These are phyloP conservation scores for Oryza nivara DNA, from an alignment of 176 grass and related monocot genomes.

Conservation along the genomic window DNA sequence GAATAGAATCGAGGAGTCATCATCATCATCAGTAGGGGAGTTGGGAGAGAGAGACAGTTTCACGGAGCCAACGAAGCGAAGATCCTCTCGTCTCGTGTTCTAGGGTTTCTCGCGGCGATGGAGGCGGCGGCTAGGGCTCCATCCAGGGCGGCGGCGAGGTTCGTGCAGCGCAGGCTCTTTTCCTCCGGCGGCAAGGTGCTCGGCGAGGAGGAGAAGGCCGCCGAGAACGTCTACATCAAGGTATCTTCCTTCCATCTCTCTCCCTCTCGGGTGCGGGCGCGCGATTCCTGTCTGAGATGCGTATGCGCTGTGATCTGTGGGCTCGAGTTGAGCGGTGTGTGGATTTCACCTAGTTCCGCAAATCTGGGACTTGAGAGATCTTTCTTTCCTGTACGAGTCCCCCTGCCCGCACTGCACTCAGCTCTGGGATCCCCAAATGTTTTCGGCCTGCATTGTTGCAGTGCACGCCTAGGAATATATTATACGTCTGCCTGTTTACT, in stretches of 20 bases:
- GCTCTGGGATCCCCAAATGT: not conserved
- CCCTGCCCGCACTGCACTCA: not conserved
- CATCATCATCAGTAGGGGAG: not conserved
- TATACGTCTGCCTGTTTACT: not conserved
- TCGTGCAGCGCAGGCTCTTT: conserved; percentile 52
- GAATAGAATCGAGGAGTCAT: not conserved
- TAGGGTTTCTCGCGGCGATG: conserved; percentile 51
- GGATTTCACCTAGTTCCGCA: conserved; percentile 16
- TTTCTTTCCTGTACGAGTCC: not conserved
- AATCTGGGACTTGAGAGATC: not conserved
- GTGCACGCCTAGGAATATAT: not conserved
- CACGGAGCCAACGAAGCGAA: no score
- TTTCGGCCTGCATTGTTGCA: not conserved
- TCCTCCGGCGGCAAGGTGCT: conserved; percentile 89
- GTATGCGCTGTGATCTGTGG: not conserved
- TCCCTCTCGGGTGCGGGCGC: not conserved
- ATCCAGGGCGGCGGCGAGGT: conserved; percentile 51
- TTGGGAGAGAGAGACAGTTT: not conserved
- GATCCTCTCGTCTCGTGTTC: not conserved
- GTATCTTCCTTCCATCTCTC: conserved; percentile 24
- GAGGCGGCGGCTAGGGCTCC: conserved; percentile 28
- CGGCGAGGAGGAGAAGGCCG: conserved; percentile 87
- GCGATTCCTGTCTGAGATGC: not conserved
- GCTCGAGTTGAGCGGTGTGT: not conserved
- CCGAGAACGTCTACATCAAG: conserved; percentile 88